Evolutionary conservation across 2,329 filamentous ascomycete genomes (phyloP).

Genomic region (Amylocarpus encephaloides): DNA sequence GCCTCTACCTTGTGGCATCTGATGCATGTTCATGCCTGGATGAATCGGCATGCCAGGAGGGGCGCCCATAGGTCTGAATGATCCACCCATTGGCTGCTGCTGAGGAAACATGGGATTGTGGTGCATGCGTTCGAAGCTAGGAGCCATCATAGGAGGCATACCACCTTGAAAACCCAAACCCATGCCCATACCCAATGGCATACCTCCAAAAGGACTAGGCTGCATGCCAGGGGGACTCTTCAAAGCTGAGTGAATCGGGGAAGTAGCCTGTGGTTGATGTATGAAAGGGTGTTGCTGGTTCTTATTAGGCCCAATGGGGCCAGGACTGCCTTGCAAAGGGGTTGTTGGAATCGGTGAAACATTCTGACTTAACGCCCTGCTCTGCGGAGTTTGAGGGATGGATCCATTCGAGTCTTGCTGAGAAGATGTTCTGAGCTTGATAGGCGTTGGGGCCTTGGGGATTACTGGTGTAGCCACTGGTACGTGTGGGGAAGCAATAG

Average conservation of each 20-base stretch:
- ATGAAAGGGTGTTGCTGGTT: constrained; percentile 43
- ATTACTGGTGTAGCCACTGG: constrained; percentile 72
- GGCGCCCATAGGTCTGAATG: constrained; percentile 46
- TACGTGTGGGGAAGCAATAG: constrained; percentile 71
- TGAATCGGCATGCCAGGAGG: constrained; percentile 47
- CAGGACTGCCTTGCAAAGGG: constrained; percentile 59
- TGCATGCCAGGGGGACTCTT: constrained; percentile 51
- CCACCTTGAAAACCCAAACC: constrained; percentile 49
- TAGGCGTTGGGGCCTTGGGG: constrained; percentile 76
- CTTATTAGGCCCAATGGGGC: constrained; percentile 59
- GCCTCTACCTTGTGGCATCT: constrained; percentile 45
- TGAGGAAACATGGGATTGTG: constrained; percentile 50
- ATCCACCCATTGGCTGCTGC: constrained; percentile 44
- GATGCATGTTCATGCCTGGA: constrained; percentile 56
- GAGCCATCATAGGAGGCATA: constrained; percentile 31
- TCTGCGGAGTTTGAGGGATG: constrained; percentile 62
- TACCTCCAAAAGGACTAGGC: constrained; percentile 38
- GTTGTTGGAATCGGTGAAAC: constrained; percentile 55
- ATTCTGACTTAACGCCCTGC: constrained; percentile 49
- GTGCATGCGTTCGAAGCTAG: constrained; percentile 38
- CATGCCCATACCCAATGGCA: constrained; percentile 53
- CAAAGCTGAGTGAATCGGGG: constrained; percentile 52
- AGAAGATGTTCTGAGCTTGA: constrained; percentile 60
- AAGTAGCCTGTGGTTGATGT: constrained; percentile 56
- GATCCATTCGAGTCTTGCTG: constrained; percentile 68